phyloP scores from a whole-genome alignment of 306 rosid genomes.

The Heteromeles arbutifolia region DNA sequence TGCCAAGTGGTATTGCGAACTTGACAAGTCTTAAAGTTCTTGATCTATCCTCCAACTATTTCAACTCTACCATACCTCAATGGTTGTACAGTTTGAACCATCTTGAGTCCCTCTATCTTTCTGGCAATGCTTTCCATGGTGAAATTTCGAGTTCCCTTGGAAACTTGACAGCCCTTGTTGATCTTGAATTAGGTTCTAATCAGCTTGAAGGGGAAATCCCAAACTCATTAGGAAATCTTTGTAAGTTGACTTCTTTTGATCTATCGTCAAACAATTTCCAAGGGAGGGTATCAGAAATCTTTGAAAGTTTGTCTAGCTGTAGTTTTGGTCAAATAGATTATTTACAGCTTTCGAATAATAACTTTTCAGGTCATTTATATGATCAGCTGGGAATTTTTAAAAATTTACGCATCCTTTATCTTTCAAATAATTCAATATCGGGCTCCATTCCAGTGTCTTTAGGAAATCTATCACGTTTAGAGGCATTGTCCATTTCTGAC shows the following conservation, averaged over 20 bases:
- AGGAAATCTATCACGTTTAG: background rate
- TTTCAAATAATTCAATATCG: background rate
- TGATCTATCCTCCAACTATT: fast-evolving
- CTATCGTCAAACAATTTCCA: too few species aligned
- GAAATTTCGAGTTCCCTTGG: too few species aligned
- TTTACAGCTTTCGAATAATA: fast-evolving
- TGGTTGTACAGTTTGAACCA: background rate
- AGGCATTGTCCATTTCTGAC: fast-evolving
- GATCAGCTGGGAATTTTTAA: background rate
- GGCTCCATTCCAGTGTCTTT: background rate
- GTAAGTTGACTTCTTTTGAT: too few species aligned
- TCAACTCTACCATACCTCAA: slow-evolving; percentile 11
- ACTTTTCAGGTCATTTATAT: slow-evolving; percentile 8
- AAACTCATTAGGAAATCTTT: background rate
- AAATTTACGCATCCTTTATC: background rate
- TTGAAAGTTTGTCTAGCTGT: too few species aligned
- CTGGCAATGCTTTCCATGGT: background rate
- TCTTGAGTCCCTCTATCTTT: background rate
- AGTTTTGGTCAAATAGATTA: background rate
- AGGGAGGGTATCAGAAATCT: too few species aligned
- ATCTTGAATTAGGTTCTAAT: background rate
- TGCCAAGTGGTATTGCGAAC: too few species aligned
- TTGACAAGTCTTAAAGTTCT: background rate
- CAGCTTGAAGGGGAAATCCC: slow-evolving; percentile 9
- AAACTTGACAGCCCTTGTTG: background rate